A percentile compares a stretch with the other conserved stretches of the same genome.
phyloP scores from a whole-genome alignment of 257 asterid species.

The Penstemon davidsonii region DNA sequence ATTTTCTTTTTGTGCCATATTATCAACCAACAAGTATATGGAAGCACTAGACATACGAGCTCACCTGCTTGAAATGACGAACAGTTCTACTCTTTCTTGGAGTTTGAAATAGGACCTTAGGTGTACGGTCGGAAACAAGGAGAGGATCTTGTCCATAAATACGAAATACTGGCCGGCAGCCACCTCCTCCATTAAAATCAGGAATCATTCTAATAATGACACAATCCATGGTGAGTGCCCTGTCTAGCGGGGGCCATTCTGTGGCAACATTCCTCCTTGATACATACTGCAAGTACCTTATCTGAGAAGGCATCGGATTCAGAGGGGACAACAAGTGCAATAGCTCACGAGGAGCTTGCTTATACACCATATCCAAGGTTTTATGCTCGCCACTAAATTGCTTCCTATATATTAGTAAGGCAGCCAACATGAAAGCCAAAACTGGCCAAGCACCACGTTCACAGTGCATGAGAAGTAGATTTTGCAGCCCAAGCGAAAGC shows the following conservation, averaged over 20 bases:
- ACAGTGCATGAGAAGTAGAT: constrained; percentile 90
- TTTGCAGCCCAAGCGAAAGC: constrained; percentile 89
- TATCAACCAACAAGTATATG: constrained; percentile 17
- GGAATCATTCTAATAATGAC: constrained; percentile 86
- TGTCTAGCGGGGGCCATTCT: constrained; percentile 92
- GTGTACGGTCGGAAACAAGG: constrained; percentile 62
- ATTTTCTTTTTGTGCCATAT: neutral
- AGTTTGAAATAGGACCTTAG: constrained; percentile 79
- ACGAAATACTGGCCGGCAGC: constrained; percentile 88
- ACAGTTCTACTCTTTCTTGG: constrained; percentile 66
- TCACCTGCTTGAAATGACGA: constrained; percentile 88
- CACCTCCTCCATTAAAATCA: constrained; percentile 78
- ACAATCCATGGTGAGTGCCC: constrained; percentile 88
- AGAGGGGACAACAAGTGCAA: constrained; percentile 73
- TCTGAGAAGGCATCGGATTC: constrained; percentile 91
- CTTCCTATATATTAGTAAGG: constrained; percentile 70
- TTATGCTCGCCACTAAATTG: constrained; percentile 84
- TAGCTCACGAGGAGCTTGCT: constrained; percentile 92
- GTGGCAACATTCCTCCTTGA: constrained; percentile 83
- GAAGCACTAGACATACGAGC: constrained; percentile 20
- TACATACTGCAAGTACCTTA: constrained; percentile 85
- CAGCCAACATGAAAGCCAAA: constrained; percentile 92
- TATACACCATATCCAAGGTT: constrained; percentile 90
- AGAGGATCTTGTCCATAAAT: constrained; percentile 80
- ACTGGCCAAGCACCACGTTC: constrained; percentile 98